Conservation (phyloP, 768 basidiomycete species). For the Wakefieldia striispora region DNA sequence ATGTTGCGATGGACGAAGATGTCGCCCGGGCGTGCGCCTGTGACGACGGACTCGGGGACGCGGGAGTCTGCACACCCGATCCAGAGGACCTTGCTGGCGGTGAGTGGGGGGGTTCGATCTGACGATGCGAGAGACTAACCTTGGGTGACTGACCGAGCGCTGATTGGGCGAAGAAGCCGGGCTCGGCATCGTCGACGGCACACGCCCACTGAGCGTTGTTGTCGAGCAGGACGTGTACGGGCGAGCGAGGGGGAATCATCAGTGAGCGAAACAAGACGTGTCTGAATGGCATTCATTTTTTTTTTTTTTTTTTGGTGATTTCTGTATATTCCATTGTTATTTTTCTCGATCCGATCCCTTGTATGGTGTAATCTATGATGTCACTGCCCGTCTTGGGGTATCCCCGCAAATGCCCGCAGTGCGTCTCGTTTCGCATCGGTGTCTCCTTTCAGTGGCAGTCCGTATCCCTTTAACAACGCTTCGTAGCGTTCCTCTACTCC, state of each 20-base stretch:
- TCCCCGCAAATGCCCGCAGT: slow-evolving; percentile 36
- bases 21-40: slow-evolving; percentile 74
- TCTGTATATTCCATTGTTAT: too few relatives aligned
- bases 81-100: slow-evolving; percentile 60
- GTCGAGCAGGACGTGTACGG: slow-evolving; percentile 33
- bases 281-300: too few relatives aligned
- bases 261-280: too few relatives aligned
- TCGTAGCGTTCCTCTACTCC: slow-evolving; percentile 37
- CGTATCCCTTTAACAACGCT: slow-evolving; percentile 34
- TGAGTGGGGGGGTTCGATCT: slow-evolving; percentile 6
- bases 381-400: slow-evolving; percentile 27
- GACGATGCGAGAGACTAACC: slow-evolving; percentile 41
- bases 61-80: slow-evolving; percentile 86
- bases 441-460: slow-evolving; percentile 36
- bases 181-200: slow-evolving; percentile 51
- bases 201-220: slow-evolving; percentile 71
- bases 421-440: slow-evolving; percentile 39
- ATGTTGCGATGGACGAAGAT: slow-evolving; percentile 89
- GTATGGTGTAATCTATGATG: slow-evolving; percentile 1
- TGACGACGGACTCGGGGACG: slow-evolving; percentile 79
- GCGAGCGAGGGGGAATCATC: slow-evolving; percentile 5
- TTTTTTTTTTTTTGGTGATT: too few relatives aligned
- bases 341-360: slow-evolving; percentile 1
- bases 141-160: slow-evolving; percentile 69
- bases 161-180: slow-evolving; percentile 59